A percentile compares a stretch with the other conserved stretches of the same genome.
Conservation (phyloP, 805 yeast species). For the Lipomyces spencermartinsiae region DNA sequence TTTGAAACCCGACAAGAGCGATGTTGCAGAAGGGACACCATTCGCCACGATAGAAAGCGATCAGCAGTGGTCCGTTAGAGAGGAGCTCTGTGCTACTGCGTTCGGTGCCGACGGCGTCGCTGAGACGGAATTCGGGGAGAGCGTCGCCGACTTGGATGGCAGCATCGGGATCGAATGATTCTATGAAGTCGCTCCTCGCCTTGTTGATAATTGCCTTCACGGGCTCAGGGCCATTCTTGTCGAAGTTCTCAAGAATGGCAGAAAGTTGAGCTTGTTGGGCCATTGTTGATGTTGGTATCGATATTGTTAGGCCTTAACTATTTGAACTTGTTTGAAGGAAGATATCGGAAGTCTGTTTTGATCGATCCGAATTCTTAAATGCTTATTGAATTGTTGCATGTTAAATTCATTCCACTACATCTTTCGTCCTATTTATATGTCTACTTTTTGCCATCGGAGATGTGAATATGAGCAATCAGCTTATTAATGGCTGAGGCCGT, state of each 20-base stretch:
- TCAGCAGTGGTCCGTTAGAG: neutral
- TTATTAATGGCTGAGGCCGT: too few relatives aligned
- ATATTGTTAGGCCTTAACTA: too few relatives aligned
- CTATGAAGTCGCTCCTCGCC: neutral
- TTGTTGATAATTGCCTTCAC: neutral
- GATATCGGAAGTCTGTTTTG: too few relatives aligned
- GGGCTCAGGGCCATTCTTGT: neutral
- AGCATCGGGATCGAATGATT: neutral
- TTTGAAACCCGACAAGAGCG: constrained; percentile 1
- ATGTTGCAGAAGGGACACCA: constrained; percentile 1
- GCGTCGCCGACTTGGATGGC: constrained; percentile 2
- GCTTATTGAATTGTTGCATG: too few relatives aligned
- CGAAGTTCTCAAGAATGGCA: neutral
- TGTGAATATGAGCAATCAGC: too few relatives aligned
- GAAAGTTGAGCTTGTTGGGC: neutral
- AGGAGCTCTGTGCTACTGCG: neutral
- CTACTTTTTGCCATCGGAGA: too few relatives aligned
- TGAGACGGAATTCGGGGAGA: neutral
- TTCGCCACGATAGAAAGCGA: neutral
- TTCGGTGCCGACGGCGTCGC: neutral
- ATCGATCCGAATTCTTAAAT: too few relatives aligned
- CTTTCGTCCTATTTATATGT: too few relatives aligned
- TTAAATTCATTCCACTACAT: too few relatives aligned
- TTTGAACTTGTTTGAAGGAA: too few relatives aligned
- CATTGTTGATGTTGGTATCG: neutral